Conservation (phyloP, 495 filamentous ascomycete species). For the Penicillium chermesinum region DNA sequence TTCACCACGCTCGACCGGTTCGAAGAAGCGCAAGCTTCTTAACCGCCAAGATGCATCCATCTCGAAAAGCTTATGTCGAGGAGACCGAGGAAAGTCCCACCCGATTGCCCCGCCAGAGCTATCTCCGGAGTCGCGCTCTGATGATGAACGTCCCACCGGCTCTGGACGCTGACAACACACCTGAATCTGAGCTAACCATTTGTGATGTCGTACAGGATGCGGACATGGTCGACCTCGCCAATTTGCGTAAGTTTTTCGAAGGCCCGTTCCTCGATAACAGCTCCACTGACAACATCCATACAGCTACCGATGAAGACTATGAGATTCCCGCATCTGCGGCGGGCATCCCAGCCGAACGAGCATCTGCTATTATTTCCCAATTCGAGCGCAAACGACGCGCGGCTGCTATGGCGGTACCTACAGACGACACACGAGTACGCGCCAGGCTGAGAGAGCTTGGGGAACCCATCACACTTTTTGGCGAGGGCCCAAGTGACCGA, state of each 20-base stretch:
- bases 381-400: slow-evolving; percentile 85
- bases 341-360: slow-evolving; percentile 80
- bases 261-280: not conserved
- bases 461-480: slow-evolving; percentile 92
- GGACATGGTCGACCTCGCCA: slow-evolving; percentile 70
- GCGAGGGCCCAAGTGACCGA: slow-evolving; percentile 80
- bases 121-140: not conserved
- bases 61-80: slow-evolving; percentile 94
- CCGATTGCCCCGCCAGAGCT: not conserved
- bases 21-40: slow-evolving; percentile 6
- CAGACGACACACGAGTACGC: slow-evolving; percentile 85
- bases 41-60: slow-evolving; percentile 66
- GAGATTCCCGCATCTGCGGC: slow-evolving; percentile 64
- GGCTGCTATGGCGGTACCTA: slow-evolving; percentile 89
- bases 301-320: slow-evolving; percentile 84
- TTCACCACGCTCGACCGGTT: not conserved
- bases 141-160: too few relatives aligned
- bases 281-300: slow-evolving; percentile 1
- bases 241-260: slow-evolving; percentile 60
- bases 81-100: slow-evolving; percentile 66
- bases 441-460: slow-evolving; percentile 73
- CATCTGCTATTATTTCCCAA: slow-evolving; percentile 82
- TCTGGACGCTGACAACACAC: not conserved
- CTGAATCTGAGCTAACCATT: not conserved
- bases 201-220: slow-evolving; percentile 44